These are phyloP conservation scores for Schrenkiella parvula DNA, from an alignment of 345 rosid species.

Conservation along the genomic window DNA sequence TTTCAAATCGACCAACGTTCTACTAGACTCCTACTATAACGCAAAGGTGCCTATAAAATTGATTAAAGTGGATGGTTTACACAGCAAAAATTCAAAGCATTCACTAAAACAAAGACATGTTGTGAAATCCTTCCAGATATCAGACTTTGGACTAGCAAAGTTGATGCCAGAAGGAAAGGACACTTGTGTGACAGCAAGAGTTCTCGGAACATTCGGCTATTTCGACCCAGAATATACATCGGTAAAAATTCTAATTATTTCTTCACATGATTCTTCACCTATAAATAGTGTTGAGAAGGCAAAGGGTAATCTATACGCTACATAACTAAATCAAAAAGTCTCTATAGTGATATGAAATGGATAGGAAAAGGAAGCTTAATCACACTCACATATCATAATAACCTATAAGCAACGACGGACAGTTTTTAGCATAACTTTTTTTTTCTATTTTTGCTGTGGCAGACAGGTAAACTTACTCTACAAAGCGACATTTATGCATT, in stretches of 20 bases:
- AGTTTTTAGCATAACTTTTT: background rate
- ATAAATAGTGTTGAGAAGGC: background rate
- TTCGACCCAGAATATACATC: slow-evolving; percentile 97
- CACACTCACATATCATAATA: background rate
- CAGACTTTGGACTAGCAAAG: slow-evolving; percentile 96
- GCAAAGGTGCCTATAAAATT: slow-evolving; percentile 58
- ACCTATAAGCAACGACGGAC: background rate
- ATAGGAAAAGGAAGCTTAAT: background rate
- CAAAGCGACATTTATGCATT: slow-evolving; percentile 97
- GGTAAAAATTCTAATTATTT: slow-evolving; percentile 38
- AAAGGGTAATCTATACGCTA: background rate
- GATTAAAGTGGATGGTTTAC: background rate
- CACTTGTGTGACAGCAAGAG: slow-evolving; percentile 73
- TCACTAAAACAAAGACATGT: slow-evolving; percentile 20
- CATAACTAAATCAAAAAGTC: background rate
- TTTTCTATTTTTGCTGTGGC: slow-evolving; percentile 9
- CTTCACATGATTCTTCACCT: background rate
- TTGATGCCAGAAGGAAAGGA: slow-evolving; percentile 96
- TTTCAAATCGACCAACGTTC: slow-evolving; percentile 88
- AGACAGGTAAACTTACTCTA: slow-evolving; percentile 96
- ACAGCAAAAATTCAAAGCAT: background rate
- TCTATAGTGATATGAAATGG: background rate
- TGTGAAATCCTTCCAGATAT: slow-evolving; percentile 47
- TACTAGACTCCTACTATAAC: slow-evolving; percentile 63
- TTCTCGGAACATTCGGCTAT: slow-evolving; percentile 97